Evolutionary conservation across 2,329 filamentous ascomycete species (phyloP), one percentile per base, ranked within the genome.

Genomic region (Torrubiellomyces zombiae): DNA sequence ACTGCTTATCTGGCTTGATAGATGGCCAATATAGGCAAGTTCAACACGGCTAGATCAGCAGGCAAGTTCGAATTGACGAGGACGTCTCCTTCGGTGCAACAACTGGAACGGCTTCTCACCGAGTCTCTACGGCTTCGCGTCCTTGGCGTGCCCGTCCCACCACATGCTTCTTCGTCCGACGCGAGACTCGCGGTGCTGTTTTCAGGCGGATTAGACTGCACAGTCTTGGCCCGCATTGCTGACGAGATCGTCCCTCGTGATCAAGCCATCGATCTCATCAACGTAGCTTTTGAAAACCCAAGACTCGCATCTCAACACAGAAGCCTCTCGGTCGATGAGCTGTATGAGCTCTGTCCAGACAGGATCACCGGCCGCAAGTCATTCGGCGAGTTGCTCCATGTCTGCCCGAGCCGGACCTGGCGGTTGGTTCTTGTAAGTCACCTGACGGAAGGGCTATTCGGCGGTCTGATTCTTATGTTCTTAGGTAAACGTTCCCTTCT

Each of bases 261-360:
- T 4, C 74, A 91, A 39, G 56, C 65, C 2, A 73, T 98, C 32
- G 89, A 95, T 43, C 60, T 98, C 7, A 63, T 98, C 34, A 98
- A 98, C 37, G 86, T 98, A 22, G 89, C 86, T 0, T 98, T 98
- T 41, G 81, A 98, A 48, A 98, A 98, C 36, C 86, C 85, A 1
- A 67, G 80, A 16, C 68, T 75, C 34, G 72, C 63, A 30, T 71
- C 60, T 3, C 60, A 67, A 21, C 51, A 66, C 9, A 55, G 55
- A 12, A 32, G 30, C 6, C 29, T 39, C 3, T 40, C 44, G 1
- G 29, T 42, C 30, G 34, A 43, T 3, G 45, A 47, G 30, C 47
- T 72, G 0, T 95, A 80, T 40, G 83, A 93, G 49, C 60, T 68
- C 14, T 98, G 89, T 36, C 89, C 89, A 0, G 89, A 98, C 50